Base-by-base conservation (phyloP, 2,329 filamentous ascomycete genomes). In the Blastomyces silverae region DNA sequence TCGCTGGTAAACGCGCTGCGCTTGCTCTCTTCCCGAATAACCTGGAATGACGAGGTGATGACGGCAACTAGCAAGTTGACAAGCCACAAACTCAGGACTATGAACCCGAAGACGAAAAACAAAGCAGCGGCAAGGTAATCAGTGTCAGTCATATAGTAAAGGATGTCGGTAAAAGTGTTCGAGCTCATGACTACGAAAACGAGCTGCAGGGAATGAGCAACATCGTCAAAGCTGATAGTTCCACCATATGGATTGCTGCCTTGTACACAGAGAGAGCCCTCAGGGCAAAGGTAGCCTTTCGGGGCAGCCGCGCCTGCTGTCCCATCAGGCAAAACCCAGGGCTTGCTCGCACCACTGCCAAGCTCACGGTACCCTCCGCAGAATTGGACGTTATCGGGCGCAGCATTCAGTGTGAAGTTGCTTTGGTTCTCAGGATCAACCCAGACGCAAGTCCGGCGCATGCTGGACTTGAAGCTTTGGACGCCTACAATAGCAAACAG, bases 131-230 rank as follows among this genome's bases (percentile, higher is more conserved):
- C 85, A 7, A 96, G 84, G 71, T 96, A 97, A 75, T 99, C 94
- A 34, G 91, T 95, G 72, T 96, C 87, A 63, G 90, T 92, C 4
- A 93, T 92, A 71, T 91, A 90, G 76, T 99, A 99, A 82, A 99
- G 91, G 63, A 97, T 80, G 76, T 97, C 91, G 1, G 91, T 89
- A 77, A 95, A 99, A 0, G 94, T 99, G 75, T 99, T 99, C 60
- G 92, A 93, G 71, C 91, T 96, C 91, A 99, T 99, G 73, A 99
- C 89, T 62, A 99, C 91, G 73, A 99, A 99, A 1, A 99, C 92
- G 65, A 97, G 81, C 78, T 99, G 92, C 62, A 97, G 79, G 0
- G 92, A 97, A 68, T 97, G 88, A 39, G 91, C 79, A 52, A 99
- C 95, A 73, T 97, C 93, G 79, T 99, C 94, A 73, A 97, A 99